Evolutionary conservation across 2,329 filamentous ascomycete species (phyloP).

Genomic region (Colletotrichum cordylinicola): DNA sequence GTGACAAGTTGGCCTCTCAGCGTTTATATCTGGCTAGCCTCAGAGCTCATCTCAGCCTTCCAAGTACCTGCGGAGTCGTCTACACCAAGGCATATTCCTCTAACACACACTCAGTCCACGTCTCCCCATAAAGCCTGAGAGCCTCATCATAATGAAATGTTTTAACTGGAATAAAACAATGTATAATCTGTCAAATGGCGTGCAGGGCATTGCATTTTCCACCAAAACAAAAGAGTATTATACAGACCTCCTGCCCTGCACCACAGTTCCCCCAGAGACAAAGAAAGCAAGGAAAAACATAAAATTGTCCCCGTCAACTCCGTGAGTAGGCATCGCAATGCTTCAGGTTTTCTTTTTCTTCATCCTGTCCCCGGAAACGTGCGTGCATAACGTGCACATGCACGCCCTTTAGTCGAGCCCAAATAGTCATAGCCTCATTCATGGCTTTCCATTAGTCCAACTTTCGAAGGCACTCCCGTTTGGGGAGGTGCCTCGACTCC

Average conservation of each 20-base stretch:
- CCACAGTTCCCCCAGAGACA: background rate
- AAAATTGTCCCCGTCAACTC: constrained; percentile 20
- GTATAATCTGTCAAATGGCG: constrained; percentile 15
- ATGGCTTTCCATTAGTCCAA: constrained; percentile 22
- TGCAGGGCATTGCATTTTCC: background rate
- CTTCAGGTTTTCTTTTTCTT: constrained; percentile 4
- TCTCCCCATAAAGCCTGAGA: background rate
- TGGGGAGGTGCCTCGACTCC: background rate
- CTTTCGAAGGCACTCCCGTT: constrained; percentile 9
- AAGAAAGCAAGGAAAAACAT: constrained; percentile 5
- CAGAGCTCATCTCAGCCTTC: too few species aligned
- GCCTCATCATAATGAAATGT: background rate
- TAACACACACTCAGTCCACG: background rate
- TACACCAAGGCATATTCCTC: background rate
- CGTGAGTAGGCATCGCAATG: constrained; percentile 19
- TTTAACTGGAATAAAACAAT: background rate
- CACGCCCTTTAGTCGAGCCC: background rate
- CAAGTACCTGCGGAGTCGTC: background rate
- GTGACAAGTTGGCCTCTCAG: background rate
- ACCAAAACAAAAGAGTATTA: constrained; percentile 16
- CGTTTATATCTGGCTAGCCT: too few species aligned
- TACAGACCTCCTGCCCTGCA: constrained; percentile 16
- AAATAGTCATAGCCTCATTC: constrained; percentile 20
- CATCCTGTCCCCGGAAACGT: background rate
- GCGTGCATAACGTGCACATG: background rate